Evolutionary conservation across 768 basidiomycete genomes (phyloP), one percentile per base, ranked within the genome.

Genomic region (Collybia mongolica): DNA sequence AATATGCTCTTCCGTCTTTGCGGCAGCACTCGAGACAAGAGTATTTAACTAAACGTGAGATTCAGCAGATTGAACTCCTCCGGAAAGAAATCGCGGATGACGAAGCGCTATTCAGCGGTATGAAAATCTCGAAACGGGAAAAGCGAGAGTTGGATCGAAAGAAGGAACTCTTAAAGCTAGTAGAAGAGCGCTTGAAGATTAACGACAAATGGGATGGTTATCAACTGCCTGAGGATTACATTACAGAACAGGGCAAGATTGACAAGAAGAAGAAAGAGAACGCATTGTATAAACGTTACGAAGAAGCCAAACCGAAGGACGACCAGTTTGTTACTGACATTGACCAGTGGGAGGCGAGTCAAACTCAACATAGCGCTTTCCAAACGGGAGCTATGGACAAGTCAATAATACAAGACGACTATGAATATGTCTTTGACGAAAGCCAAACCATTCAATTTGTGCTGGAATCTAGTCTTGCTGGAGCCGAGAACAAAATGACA

Each of bases 391-490:
- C 97, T 2, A 65, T 95, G 83, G 97, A 99, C 68, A 93, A 91
- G 67, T 79, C 69, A 37, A 86, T 90, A 53, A 53, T 89, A 17
- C 82, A 85, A 24, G 93, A 94, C 28, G 84, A 87, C 38, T 98
- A 96, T 61, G 96, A 98, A 51, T 99, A 94, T 65, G 96, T 99
- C 40, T 98, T 99, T 61, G 97, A 99, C 66, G 97, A 98, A 67
- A 90, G 84, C 60, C 96, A 97, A 70, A 93, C 93, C 18, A 98
- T 99, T 65, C 79, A 91, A 64, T 99, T 96, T 70, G 87, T 96
- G 62, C 84, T 93, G 83, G 94, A 94, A 54, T 72, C 79, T 43
- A 80, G 85, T 6, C 65, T 91, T 60, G 80, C 81, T 46, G 88
- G 88, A 53, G 75, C 80, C 11, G 37, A 47, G 32, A 80, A 66